Evolutionary conservation across 148 eudicot species (phyloP).

Genomic region (Chenopodium berlandieri): DNA sequence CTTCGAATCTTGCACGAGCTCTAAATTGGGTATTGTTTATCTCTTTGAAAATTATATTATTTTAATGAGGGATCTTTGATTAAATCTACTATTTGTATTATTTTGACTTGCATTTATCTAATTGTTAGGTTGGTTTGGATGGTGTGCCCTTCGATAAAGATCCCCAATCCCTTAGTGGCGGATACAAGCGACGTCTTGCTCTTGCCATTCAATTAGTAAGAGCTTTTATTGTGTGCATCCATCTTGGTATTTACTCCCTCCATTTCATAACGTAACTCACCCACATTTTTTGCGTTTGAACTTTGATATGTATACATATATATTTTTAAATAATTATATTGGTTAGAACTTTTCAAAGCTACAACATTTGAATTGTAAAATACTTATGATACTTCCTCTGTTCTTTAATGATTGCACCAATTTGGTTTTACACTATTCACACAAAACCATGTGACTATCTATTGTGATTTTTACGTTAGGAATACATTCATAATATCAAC

Average conservation of each 20-base stretch:
- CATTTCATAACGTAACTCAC: background rate
- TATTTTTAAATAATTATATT: background rate
- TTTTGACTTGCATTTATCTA: background rate
- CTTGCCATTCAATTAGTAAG: conserved; percentile 88
- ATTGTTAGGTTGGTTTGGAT: conserved; percentile 73
- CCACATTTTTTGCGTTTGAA: background rate
- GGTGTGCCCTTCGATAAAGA: conserved; percentile 86
- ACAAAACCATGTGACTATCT: too few species aligned
- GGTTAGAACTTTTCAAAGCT: background rate
- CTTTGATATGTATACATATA: background rate
- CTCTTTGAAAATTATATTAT: background rate
- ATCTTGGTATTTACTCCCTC: background rate
- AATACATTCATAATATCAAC: too few species aligned
- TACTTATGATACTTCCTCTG: background rate
- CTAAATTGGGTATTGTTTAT: conserved; percentile 59
- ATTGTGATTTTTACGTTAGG: too few species aligned
- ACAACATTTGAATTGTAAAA: background rate
- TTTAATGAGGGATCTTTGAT: background rate
- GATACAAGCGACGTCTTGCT: conserved; percentile 95
- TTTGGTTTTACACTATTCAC: too few species aligned
- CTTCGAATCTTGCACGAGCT: conserved; percentile 75
- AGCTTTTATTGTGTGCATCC: conserved; percentile 8
- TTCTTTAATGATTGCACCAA: too few species aligned
- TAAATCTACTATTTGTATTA: background rate
- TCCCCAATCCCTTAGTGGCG: conserved; percentile 95